phyloP scores from a whole-genome alignment of 176 grass and related monocot species.

The Carex littledalei region DNA sequence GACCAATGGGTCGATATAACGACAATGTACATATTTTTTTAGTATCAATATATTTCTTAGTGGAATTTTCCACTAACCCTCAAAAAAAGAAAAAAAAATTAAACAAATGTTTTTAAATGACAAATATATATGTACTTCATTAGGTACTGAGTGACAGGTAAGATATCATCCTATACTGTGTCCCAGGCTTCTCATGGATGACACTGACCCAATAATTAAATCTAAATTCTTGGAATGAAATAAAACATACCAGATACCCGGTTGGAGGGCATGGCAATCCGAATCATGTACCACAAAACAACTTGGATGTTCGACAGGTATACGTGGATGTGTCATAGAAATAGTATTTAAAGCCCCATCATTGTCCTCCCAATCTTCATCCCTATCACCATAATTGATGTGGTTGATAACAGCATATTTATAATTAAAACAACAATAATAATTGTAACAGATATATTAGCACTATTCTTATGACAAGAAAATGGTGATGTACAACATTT shows the following conservation, averaged over 20 bases:
- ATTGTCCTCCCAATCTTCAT: slow-evolving; percentile 87
- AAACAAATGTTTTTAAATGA: not conserved
- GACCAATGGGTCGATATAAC: no score
- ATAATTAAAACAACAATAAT: not conserved
- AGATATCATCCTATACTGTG: not conserved
- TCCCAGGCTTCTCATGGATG: not conserved
- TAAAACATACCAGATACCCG: slow-evolving; percentile 60
- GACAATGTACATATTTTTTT: no score
- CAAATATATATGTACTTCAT: not conserved
- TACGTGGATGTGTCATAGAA: slow-evolving; percentile 71
- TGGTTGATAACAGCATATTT: not conserved
- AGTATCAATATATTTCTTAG: no score
- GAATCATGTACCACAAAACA: slow-evolving; percentile 27
- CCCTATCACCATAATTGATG: slow-evolving; percentile 22
- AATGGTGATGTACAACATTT: not conserved
- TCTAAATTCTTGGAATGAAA: not conserved
- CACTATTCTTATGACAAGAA: not conserved
- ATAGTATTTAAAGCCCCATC: slow-evolving; percentile 81
- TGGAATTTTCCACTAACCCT: no score
- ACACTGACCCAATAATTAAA: not conserved
- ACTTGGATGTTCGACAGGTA: slow-evolving; percentile 65
- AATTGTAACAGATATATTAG: not conserved
- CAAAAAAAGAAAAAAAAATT: no score
- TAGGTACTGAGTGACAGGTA: not conserved
- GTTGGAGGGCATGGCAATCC: slow-evolving; percentile 34